Base-by-base conservation (phyloP, 73 alveolate species). In the Stentor roeselii region DNA sequence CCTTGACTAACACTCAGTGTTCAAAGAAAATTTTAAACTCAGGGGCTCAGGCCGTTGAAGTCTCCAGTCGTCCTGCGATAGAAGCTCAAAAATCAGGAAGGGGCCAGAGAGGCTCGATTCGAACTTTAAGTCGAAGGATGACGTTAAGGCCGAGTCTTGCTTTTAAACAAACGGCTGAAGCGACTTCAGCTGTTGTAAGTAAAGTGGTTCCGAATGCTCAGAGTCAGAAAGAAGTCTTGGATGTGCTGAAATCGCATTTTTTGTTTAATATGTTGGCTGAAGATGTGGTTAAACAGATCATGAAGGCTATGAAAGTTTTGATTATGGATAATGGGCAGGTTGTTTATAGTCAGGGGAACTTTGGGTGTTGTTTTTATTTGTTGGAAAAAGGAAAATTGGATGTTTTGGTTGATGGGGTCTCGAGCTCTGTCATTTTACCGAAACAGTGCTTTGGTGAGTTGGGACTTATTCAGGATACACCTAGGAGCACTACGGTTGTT, bases 361-460 rank as follows among this genome's bases (percentile, higher is more conserved):
- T 50, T 50, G 67, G 67, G 6, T 6, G 6, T 6, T 11, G 21
- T 50, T 50, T 50, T 50, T 50, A 50, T 50, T 11, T 50, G 21
- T 6, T 50, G 67, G 67, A 50, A 50, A 50, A 50, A 50, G 67
- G 67, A 11, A 50, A 21, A 50, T 21, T 50, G 6, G 67, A 50
- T 50, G 67, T 50, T 50, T 21, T 50, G 6, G 67, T 50, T 21
- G 21, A 50, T 50, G 67, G 21, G 6, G 67, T 11, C 30, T 50
- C 67, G 67, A 50, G n/a, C n/a, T n/a, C n/a, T n/a, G n/a, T n/a
- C n/a, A n/a, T n/a, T n/a, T n/a, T n/a, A n/a, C n/a, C n/a, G n/a
- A n/a, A n/a, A n/a, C n/a, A n/a, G n/a, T n/a, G 60, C 11, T 76
- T 76, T 76, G 84, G 84, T 27, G 84, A 76, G 2, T 27, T 76